These are phyloP conservation scores for Dittrichia graveolens DNA, from an alignment of 129 eudicot genomes.

Conservation along the genomic window DNA sequence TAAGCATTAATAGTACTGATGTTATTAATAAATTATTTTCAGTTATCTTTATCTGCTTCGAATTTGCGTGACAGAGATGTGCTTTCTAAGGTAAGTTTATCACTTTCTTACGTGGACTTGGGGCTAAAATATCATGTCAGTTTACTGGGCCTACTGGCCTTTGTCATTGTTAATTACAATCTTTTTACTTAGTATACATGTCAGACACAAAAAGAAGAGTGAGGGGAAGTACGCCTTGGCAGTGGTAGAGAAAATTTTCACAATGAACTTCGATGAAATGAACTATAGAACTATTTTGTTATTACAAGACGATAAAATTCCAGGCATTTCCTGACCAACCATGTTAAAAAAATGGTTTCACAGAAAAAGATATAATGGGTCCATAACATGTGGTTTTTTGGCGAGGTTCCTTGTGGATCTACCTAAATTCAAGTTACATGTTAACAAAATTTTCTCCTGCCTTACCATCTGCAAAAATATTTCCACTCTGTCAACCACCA, in stretches of 20 bases:
- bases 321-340: no score
- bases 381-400: neutral
- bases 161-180: neutral
- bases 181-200: neutral
- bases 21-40: slow-evolving; percentile 35
- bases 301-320: no score
- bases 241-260: no score
- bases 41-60: slow-evolving; percentile 84
- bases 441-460: neutral
- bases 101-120: neutral
- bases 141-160: neutral
- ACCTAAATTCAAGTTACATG: neutral
- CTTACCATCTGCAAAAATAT: neutral
- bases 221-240: no score
- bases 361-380: neutral
- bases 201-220: no score
- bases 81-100: slow-evolving; percentile 75
- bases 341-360: neutral
- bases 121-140: neutral
- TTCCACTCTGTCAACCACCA: neutral
- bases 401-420: neutral
- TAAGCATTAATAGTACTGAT: slow-evolving; percentile 23
- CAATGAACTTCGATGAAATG: no score
- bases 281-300: no score
- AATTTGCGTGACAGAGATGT: slow-evolving; percentile 86